A percentile compares a stretch with the other conserved stretches of the same genome.
Evolutionary conservation across 2,329 filamentous ascomycete genomes (phyloP).

Genomic region (Thielaviopsis punctulata): DNA sequence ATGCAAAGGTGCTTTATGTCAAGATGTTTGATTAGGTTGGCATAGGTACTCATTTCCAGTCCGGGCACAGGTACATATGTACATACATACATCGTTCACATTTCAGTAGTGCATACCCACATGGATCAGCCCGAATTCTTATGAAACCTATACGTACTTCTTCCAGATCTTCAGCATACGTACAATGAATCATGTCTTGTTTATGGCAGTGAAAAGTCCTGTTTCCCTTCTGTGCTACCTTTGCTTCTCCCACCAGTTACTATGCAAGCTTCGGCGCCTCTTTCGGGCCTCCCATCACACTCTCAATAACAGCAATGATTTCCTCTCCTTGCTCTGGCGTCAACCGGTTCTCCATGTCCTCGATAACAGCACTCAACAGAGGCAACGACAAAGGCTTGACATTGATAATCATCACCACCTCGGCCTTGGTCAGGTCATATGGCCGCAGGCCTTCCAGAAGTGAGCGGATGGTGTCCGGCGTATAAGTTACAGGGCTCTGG

Average conservation of each 20-base stretch:
- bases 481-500: constrained; percentile 36
- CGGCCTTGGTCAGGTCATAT: constrained; percentile 48
- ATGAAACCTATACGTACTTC: too few relatives aligned
- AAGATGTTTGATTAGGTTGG: too few relatives aligned
- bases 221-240: not conserved
- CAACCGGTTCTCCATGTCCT: constrained; percentile 47
- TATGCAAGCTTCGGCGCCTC: constrained; percentile 17
- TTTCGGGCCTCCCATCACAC: constrained; percentile 34
- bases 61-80: too few relatives aligned
- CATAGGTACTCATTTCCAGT: too few relatives aligned
- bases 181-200: not conserved
- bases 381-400: constrained; percentile 39
- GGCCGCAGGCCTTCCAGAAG: constrained; percentile 38
- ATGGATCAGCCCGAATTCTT: too few relatives aligned
- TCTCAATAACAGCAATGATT: constrained; percentile 37
- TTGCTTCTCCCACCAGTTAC: not conserved
- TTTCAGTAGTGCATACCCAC: too few relatives aligned
- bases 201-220: not conserved
- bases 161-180: too few relatives aligned
- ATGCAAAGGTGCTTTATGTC: too few relatives aligned
- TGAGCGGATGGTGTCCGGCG: constrained; percentile 29
- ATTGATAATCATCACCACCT: constrained; percentile 52
- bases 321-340: constrained; percentile 38
- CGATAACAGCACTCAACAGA: constrained; percentile 44
- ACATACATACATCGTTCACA: too few relatives aligned